These are phyloP conservation scores for Penicillium sp. DNA, from an alignment of 2,329 filamentous ascomycete genomes.

Conservation along the genomic window DNA sequence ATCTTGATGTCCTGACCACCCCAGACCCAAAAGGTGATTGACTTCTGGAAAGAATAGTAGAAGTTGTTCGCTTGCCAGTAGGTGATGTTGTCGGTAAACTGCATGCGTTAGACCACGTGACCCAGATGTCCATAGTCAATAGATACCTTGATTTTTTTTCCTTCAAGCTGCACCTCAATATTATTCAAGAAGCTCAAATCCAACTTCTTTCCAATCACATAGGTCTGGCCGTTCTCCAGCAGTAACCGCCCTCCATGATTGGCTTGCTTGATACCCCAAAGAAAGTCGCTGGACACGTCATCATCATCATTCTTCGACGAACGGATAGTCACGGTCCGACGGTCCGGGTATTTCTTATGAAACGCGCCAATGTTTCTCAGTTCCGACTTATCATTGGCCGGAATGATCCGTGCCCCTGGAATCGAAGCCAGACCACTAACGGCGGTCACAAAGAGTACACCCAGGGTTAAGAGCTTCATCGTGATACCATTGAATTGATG, in stretches of 20 bases:
- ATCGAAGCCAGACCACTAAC: conserved; percentile 20
- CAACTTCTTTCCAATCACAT: conserved; percentile 59
- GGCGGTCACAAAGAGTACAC: conserved; percentile 21
- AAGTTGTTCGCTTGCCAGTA: conserved; percentile 54
- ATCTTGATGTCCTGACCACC: conserved; percentile 62
- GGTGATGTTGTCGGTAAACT: conserved; percentile 49
- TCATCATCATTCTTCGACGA: conserved; percentile 55
- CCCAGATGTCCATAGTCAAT: background rate
- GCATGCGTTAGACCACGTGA: conserved; percentile 3
- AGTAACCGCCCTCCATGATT: conserved; percentile 61
- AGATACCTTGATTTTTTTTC: conserved; percentile 53
- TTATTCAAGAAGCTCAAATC: conserved; percentile 60
- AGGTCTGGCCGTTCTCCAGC: conserved; percentile 54
- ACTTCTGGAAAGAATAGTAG: conserved; percentile 53
- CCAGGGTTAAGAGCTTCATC: conserved; percentile 28
- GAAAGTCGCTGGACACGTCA: conserved; percentile 58
- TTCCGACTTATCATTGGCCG: conserved; percentile 18
- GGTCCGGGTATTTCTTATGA: conserved; percentile 30
- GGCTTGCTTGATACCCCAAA: conserved; percentile 54
- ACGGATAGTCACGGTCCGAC: conserved; percentile 53
- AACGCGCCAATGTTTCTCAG: conserved; percentile 26
- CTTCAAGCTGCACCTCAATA: conserved; percentile 59
- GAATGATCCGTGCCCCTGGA: conserved; percentile 27
- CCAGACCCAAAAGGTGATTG: conserved; percentile 65
- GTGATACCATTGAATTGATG: background rate